Percentiles rank a stretch among this genome's conserved stretches.
Conservation (phyloP, 495 filamentous ascomycete species). For the Penicillium tannophilum region DNA sequence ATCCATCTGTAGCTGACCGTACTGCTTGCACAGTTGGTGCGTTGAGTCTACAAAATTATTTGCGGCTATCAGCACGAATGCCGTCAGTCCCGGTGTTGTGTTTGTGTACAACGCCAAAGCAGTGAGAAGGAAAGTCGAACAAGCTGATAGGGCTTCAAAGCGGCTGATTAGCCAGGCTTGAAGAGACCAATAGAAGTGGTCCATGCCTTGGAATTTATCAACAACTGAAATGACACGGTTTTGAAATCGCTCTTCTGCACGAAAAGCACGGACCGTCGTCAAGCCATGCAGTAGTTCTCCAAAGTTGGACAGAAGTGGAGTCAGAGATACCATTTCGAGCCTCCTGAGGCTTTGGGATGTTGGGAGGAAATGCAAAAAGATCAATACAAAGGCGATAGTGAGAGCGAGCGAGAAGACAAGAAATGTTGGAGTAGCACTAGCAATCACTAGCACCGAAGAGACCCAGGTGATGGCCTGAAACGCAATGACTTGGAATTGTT, state of each 20-base stretch:
- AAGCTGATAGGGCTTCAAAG: constrained; percentile 69
- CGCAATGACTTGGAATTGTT: constrained; percentile 65
- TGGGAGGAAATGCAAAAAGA: constrained; percentile 75
- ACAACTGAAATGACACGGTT: constrained; percentile 71
- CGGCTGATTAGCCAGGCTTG: constrained; percentile 81
- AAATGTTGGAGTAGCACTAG: constrained; percentile 71
- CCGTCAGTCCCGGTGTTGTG: constrained; percentile 71
- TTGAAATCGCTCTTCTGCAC: constrained; percentile 73
- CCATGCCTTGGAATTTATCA: constrained; percentile 86
- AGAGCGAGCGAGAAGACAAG: constrained; percentile 68
- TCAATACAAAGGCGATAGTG: constrained; percentile 61
- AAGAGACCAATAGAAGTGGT: constrained; percentile 88
- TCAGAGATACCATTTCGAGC: constrained; percentile 82
- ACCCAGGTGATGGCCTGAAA: constrained; percentile 69
- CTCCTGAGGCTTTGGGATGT: constrained; percentile 79
- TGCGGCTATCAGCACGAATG: constrained; percentile 62
- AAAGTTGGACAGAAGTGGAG: constrained; percentile 83
- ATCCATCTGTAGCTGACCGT: constrained; percentile 84
- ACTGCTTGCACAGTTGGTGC: constrained; percentile 70
- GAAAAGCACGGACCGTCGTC: constrained; percentile 76
- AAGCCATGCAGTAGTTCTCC: constrained; percentile 77
- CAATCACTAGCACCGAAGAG: constrained; percentile 72
- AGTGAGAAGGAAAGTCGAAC: constrained; percentile 71
- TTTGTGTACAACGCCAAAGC: constrained; percentile 68
- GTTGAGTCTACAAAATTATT: constrained; percentile 62